A percentile compares a stretch with the other conserved stretches of the same genome.
These are phyloP conservation scores for Kwoniella heveanensis DNA, from an alignment of 768 basidiomycete species.

Conservation along the genomic window DNA sequence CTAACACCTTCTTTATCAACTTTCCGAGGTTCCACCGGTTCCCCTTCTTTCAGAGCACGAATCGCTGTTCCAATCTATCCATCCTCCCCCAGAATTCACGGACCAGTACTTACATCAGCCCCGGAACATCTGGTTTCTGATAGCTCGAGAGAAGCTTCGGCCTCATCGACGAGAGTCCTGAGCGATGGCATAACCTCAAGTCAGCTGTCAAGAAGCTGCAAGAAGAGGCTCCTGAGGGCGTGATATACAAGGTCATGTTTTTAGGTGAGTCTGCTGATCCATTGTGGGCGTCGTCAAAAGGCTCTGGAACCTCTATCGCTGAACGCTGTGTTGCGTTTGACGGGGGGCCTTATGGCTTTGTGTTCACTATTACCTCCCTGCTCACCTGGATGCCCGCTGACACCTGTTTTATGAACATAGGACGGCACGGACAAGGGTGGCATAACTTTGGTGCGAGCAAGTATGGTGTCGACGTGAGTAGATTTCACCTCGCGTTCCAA, in stretches of 20 bases:
- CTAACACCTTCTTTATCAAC: no score
- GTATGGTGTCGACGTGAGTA: constrained; percentile 51
- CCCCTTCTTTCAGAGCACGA: no score
- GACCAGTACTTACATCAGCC: no score
- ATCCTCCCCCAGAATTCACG: background rate
- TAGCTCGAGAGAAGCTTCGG: constrained; percentile 47
- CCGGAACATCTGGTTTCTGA: no score
- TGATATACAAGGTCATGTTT: constrained; percentile 53
- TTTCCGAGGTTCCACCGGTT: no score
- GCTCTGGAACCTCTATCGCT: no score
- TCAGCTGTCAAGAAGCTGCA: constrained; percentile 31
- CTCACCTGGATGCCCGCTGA: background rate
- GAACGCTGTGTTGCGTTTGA: no score
- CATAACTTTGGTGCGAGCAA: constrained; percentile 49
- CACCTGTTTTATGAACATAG: constrained; percentile 16
- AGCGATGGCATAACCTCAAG: constrained; percentile 48
- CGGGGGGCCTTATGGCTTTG: no score
- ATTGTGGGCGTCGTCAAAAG: no score
- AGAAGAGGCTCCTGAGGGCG: constrained; percentile 36
- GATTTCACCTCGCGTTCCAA: no score
- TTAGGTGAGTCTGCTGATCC: constrained; percentile 32
- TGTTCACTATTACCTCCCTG: background rate
- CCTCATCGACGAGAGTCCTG: constrained; percentile 38
- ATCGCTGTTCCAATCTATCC: no score
- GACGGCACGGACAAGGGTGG: constrained; percentile 54